Base-by-base conservation (phyloP, 1,139 yeast genomes). In the Pichia inconspicua region DNA sequence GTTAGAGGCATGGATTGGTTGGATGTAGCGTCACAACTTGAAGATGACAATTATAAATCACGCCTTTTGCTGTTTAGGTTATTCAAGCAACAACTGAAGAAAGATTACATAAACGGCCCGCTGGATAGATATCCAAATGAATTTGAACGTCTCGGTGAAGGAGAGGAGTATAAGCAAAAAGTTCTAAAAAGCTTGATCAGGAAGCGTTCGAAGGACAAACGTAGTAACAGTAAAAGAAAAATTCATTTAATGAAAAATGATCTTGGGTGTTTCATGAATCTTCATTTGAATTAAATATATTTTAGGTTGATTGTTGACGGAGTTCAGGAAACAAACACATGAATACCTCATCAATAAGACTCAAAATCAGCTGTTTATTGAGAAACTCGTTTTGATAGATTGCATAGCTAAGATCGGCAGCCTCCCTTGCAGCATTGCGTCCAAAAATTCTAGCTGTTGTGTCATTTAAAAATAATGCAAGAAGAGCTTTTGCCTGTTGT, bases 361-460 rank as follows among this genome's bases (percentile, higher is more conserved):
- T 75, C 53, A 80, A 74, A 0, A 82, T 59, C 48, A 89, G 64
- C 58, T 84, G 87, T 38, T 79, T 74, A 60, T 85, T 84, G 51
- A 89, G 66, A 34, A 73, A 72, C 49, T 82, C 86, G 59, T 87
- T 85, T 61, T 90, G 97, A 10, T 86, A 57, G 78, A 84, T 74
- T 15, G 74, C 76, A 62, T 84, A 84, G 1, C 86, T 42, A 44
- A 77, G 70, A 9, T 67, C 65, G 9, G 85, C 74, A 0, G 96
- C 96, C 53, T 71, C 73, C 45, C 71, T 72, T 2, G 95, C 76
- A 55, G 80, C 83, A 11, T 79, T 66, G 5, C 73, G 65, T 0
- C 97, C 96, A 53, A 89, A 87, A 0, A 88, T 75, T 55, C 77
- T 81, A n/a, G 89, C 79, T 50, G 86, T 78, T 0, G 82, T 71